phyloP scores from a whole-genome alignment of 768 basidiomycete species.

The Holtermannia corniformis region DNA sequence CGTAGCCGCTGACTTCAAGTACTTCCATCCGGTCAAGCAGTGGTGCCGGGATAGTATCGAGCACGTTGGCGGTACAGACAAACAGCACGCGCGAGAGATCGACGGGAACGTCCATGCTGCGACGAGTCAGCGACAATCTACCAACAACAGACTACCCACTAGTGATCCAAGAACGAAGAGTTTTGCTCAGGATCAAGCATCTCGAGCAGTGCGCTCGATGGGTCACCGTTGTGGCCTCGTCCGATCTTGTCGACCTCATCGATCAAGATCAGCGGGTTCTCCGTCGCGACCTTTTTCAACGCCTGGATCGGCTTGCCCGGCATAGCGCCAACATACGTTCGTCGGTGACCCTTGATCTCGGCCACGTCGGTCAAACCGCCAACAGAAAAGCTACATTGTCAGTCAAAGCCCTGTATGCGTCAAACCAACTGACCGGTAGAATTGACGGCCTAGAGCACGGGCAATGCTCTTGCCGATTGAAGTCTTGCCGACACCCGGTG shows the following conservation, averaged over 20 bases:
- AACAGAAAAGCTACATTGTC: slow-evolving; percentile 57
- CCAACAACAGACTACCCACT: slow-evolving; percentile 51
- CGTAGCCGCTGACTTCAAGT: slow-evolving; percentile 86
- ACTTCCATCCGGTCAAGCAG: slow-evolving; percentile 95
- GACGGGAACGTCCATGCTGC: slow-evolving; percentile 89
- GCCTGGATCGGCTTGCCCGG: slow-evolving; percentile 95
- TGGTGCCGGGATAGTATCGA: slow-evolving; percentile 88
- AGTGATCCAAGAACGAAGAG: slow-evolving; percentile 85
- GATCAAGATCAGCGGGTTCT: slow-evolving; percentile 87
- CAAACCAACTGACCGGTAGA: slow-evolving; percentile 57
- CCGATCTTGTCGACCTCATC: slow-evolving; percentile 91
- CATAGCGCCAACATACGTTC: slow-evolving; percentile 92
- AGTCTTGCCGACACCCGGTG: slow-evolving; percentile 96
- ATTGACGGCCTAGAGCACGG: slow-evolving; percentile 76
- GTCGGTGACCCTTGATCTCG: slow-evolving; percentile 94
- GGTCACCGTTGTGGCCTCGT: slow-evolving; percentile 82
- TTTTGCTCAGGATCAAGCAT: slow-evolving; percentile 96
- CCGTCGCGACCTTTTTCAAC: slow-evolving; percentile 80
- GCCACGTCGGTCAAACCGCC: slow-evolving; percentile 96
- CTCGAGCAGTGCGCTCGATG: slow-evolving; percentile 78
- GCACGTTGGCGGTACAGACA: slow-evolving; percentile 92
- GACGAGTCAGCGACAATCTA: slow-evolving; percentile 5
- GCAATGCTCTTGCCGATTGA: slow-evolving; percentile 92
- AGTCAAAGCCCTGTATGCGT: background rate
- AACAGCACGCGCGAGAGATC: slow-evolving; percentile 93